Base-by-base conservation (phyloP, 164 flowering plant genomes). In the Sedum album region DNA sequence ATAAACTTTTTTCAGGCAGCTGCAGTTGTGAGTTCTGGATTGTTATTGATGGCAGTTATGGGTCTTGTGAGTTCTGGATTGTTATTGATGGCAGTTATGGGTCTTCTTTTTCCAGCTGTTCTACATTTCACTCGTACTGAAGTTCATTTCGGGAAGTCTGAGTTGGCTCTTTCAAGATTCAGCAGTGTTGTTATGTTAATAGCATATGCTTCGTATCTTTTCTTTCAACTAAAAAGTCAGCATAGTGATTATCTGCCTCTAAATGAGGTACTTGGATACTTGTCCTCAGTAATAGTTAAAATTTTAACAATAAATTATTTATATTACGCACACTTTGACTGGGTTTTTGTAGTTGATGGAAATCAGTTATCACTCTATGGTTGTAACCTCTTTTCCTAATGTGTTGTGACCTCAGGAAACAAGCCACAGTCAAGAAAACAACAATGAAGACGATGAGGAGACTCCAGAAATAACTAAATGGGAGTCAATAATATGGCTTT, bases 31-130 rank as follows among this genome's bases (percentile, higher is more conserved):
- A 86, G 75, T 70, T 86, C 91, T n/a, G 91, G 91, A 17, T 73
- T 86, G 80, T 75, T 86, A 57, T 72, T 86, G 76, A 86, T 86
- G 91, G 86, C 91, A 25, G 91, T 86, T 70, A 83, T 86, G 91
- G 84, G 91, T 53, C 71, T 86, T 25, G 83, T 86, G 75, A 86
- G 75, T 70, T 86, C 91, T n/a, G 91, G 91, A 17, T 73, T 86
- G 80, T 75, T 86, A 57, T 72, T 86, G 76, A 86, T 86, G 91
- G 86, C 91, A 25, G 91, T 86, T 70, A 83, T 86, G 91, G 84
- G 91, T 53, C 71, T 86, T 25, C 77, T 80, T 6, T 83, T 86
- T 73, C 90, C 90, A 4, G 90, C 90, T 62, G 86, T 84, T 2
- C 81, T 86, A 25, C 88, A 86, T 69, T 86, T 61, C 71, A 86